A percentile compares a stretch with the other conserved stretches of the same genome.
These are phyloP conservation scores for Selaginella moellendorffii DNA, from an alignment of 75 land plant genomes.

Conservation along the genomic window DNA sequence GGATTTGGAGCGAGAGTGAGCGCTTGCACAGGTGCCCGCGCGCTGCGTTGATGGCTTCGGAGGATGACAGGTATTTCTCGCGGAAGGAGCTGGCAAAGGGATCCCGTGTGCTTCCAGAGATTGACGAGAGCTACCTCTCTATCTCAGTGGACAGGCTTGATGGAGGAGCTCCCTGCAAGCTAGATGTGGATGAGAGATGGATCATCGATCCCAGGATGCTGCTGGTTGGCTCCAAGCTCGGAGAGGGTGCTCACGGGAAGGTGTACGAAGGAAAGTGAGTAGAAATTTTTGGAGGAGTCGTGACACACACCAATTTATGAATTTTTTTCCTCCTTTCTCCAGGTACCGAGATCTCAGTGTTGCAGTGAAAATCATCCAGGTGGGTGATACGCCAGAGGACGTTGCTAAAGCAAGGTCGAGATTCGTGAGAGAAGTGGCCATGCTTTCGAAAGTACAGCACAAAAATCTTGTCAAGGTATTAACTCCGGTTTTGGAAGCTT, in stretches of 20 bases:
- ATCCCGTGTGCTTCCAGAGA: not conserved
- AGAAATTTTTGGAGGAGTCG: too few species aligned
- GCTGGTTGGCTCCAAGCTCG: constrained; percentile 76
- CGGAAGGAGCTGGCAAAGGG: not conserved
- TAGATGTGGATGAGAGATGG: constrained; percentile 50
- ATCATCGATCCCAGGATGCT: constrained; percentile 71
- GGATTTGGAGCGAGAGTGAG: too few species aligned
- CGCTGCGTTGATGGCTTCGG: not conserved
- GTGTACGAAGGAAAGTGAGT: constrained; percentile 95
- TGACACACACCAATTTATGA: too few species aligned
- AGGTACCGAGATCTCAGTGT: constrained; percentile 51
- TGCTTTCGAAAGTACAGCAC: constrained; percentile 64
- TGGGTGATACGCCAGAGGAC: constrained; percentile 45
- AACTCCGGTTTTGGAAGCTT: not conserved
- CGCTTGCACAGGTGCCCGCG: not conserved
- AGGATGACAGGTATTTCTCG: not conserved
- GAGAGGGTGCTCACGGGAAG: constrained; percentile 94
- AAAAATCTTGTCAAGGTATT: constrained; percentile 64
- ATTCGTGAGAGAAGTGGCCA: constrained; percentile 54
- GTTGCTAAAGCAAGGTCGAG: constrained; percentile 33
- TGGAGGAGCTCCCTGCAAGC: constrained; percentile 13
- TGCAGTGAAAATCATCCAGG: constrained; percentile 49
- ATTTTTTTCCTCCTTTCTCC: too few species aligned
- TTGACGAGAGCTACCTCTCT: not conserved
- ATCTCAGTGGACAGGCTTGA: not conserved